phyloP scores from a whole-genome alignment of 129 eudicot species.

The Ambrosia artemisiifolia region DNA sequence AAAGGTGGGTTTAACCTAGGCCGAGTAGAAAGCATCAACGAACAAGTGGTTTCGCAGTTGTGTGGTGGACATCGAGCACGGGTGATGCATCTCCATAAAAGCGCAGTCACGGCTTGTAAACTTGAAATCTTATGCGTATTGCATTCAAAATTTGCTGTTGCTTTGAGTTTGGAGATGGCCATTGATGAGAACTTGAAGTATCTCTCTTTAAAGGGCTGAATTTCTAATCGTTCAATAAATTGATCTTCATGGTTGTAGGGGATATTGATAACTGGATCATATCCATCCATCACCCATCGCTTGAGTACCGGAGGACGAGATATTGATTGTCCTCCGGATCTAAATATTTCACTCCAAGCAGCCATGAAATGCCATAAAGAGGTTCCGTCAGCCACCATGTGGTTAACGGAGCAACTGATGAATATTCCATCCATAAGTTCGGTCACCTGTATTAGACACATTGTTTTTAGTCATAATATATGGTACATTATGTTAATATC shows the following conservation, averaged over 20 bases:
- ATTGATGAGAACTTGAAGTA: background rate
- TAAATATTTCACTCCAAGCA: too few relatives aligned
- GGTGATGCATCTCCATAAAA: too few relatives aligned
- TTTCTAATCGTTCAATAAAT: too few relatives aligned
- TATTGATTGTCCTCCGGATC: background rate
- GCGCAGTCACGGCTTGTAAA: too few relatives aligned
- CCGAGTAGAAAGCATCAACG: constrained; percentile 10
- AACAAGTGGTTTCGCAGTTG: constrained; percentile 9
- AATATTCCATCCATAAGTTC: background rate
- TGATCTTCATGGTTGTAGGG: too few relatives aligned
- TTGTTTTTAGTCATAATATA: too few relatives aligned
- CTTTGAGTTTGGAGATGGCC: too few relatives aligned
- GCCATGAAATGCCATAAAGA: background rate
- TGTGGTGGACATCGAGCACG: background rate
- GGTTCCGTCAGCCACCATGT: constrained; percentile 14
- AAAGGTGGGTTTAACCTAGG: constrained; percentile 37
- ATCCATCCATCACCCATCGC: constrained; percentile 14
- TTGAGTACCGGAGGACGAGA: constrained; percentile 27
- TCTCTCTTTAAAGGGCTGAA: too few relatives aligned
- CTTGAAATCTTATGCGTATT: too few relatives aligned
- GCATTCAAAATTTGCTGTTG: too few relatives aligned
- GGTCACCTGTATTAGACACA: too few relatives aligned
- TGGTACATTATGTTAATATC: constrained; percentile 1
- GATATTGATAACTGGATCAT: too few relatives aligned
- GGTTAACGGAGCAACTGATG: constrained; percentile 21